Conservation (phyloP, 2,329 filamentous ascomycete genomes). For the Fusarium decemcellulare region DNA sequence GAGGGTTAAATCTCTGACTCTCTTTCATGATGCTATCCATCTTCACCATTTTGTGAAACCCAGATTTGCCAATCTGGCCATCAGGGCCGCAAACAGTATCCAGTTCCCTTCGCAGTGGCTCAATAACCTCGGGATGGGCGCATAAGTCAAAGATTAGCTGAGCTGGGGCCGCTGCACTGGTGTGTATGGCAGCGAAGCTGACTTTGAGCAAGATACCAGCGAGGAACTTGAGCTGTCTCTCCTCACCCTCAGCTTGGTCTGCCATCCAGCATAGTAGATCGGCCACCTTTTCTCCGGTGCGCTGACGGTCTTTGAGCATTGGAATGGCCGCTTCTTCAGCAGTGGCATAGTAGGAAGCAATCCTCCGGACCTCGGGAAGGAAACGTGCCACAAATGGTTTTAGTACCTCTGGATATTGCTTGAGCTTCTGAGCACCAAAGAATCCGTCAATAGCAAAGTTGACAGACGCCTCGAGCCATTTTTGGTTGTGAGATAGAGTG, state of each 20-base stretch:
- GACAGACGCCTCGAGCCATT: conserved; percentile 49
- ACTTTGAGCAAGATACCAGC: conserved; percentile 46
- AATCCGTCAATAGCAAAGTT: conserved; percentile 49
- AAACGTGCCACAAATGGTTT: background rate
- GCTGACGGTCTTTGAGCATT: background rate
- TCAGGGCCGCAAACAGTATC: background rate
- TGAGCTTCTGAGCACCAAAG: conserved; percentile 42
- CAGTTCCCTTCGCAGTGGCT: conserved; percentile 57
- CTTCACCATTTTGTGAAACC: conserved; percentile 51
- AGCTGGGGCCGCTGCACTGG: conserved; percentile 42
- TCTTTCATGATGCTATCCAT: conserved; percentile 64
- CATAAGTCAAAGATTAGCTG: conserved; percentile 48
- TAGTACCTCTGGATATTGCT: conserved; percentile 24
- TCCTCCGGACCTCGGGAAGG: background rate
- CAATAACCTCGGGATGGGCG: conserved; percentile 46
- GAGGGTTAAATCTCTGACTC: conserved; percentile 50
- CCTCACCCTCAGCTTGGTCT: conserved; percentile 34
- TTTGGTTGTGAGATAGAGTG: conserved; percentile 43
- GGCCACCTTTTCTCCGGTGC: background rate
- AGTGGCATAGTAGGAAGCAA: background rate
- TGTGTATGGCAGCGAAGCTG: conserved; percentile 49
- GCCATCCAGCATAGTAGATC: conserved; percentile 42
- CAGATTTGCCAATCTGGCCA: conserved; percentile 1
- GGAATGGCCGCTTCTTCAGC: background rate
- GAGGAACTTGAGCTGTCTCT: conserved; percentile 40